Percentiles rank a stretch among this genome's conserved stretches.
These are phyloP conservation scores for Trichoderma arundinaceum DNA, from an alignment of 2,329 filamentous ascomycete genomes.

Conservation along the genomic window DNA sequence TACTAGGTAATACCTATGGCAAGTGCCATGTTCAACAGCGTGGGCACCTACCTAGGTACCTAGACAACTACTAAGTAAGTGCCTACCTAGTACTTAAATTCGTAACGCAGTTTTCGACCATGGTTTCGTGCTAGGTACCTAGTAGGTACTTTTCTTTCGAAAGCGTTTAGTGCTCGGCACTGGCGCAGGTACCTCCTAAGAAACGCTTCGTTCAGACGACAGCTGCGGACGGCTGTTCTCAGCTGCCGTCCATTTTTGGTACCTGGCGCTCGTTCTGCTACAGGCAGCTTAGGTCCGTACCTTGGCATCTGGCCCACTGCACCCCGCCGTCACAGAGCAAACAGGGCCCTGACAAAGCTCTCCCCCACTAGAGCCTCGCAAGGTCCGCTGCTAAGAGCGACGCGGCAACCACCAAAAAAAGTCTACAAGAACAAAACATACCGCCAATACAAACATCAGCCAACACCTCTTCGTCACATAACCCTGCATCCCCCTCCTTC, in stretches of 20 bases:
- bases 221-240: slow-evolving; percentile 5
- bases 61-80: too few relatives aligned
- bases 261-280: not conserved
- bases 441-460: slow-evolving; percentile 33
- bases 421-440: slow-evolving; percentile 29
- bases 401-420: slow-evolving; percentile 31
- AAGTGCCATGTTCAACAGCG: too few relatives aligned
- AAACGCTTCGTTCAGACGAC: too few relatives aligned
- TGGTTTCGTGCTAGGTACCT: too few relatives aligned
- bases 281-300: not conserved
- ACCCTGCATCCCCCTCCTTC: slow-evolving; percentile 15
- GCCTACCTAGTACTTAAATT: too few relatives aligned
- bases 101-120: too few relatives aligned
- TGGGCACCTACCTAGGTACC: too few relatives aligned
- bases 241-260: not conserved
- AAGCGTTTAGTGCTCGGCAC: too few relatives aligned
- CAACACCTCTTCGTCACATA: slow-evolving; percentile 4
- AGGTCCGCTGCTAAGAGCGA: slow-evolving; percentile 21
- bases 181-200: too few relatives aligned
- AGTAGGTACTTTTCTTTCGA: too few relatives aligned
- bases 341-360: slow-evolving; percentile 26
- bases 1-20: too few relatives aligned
- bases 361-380: slow-evolving; percentile 29
- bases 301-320: slow-evolving; percentile 1
- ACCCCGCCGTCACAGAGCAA: slow-evolving; percentile 15